phyloP scores from a whole-genome alignment of 2,329 filamentous ascomycete genomes.

The Coniella lustricola region DNA sequence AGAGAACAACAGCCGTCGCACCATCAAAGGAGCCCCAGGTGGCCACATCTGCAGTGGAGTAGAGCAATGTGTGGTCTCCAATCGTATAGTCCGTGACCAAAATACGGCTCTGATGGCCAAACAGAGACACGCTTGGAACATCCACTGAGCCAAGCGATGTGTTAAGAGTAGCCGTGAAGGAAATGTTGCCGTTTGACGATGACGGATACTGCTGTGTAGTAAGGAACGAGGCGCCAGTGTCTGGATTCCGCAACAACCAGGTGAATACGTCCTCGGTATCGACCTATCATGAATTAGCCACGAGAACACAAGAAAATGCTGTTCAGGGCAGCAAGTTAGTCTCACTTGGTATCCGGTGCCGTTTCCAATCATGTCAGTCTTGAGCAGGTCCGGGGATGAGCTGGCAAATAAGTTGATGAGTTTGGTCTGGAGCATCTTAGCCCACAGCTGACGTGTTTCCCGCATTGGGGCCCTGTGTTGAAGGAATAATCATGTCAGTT shows the following conservation, averaged over 20 bases:
- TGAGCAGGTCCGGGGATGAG: slow-evolving; percentile 41
- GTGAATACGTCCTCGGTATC: slow-evolving; percentile 36
- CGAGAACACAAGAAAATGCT: not conserved
- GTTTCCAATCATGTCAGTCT: slow-evolving; percentile 48
- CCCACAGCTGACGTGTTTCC: slow-evolving; percentile 45
- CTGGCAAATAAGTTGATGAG: slow-evolving; percentile 47
- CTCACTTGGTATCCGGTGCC: slow-evolving; percentile 35
- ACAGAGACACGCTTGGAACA: slow-evolving; percentile 39
- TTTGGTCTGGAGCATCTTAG: slow-evolving; percentile 48
- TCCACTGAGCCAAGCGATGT: slow-evolving; percentile 38
- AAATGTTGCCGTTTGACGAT: slow-evolving; percentile 34
- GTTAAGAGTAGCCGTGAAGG: slow-evolving; percentile 39
- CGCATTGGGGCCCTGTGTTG: slow-evolving; percentile 36
- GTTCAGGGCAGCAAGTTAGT: not conserved
- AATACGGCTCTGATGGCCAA: slow-evolving; percentile 47
- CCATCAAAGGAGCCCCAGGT: slow-evolving; percentile 39
- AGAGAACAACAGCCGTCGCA: slow-evolving; percentile 38
- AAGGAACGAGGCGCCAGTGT: slow-evolving; percentile 43
- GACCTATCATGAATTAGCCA: slow-evolving; percentile 17
- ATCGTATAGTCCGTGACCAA: slow-evolving; percentile 46
- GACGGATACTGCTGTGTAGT: slow-evolving; percentile 40
- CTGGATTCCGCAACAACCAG: slow-evolving; percentile 45
- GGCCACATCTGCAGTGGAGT: slow-evolving; percentile 43
- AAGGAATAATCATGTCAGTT: not conserved
- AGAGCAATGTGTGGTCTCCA: slow-evolving; percentile 40